Evolutionary conservation across 371 early-diverging fungal genomes (phyloP).

Genomic region (Sporodiniella umbellata): DNA sequence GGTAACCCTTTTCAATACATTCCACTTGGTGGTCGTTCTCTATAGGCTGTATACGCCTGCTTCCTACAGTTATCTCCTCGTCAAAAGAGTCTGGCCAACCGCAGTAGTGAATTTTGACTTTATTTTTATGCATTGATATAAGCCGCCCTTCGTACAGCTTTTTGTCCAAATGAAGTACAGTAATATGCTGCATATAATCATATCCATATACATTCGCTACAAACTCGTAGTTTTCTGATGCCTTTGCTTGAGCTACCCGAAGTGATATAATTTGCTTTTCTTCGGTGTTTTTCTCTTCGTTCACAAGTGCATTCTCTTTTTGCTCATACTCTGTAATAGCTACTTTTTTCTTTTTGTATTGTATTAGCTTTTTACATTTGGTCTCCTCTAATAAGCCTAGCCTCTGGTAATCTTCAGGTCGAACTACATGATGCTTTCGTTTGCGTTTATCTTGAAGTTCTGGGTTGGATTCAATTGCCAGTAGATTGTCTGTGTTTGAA

Average conservation of each 20-base stretch:
- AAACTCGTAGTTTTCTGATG: slow-evolving; percentile 22
- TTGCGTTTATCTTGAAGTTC: slow-evolving; percentile 36
- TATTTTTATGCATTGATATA: slow-evolving; percentile 43
- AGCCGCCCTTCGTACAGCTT: slow-evolving; percentile 54
- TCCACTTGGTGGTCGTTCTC: slow-evolving; percentile 37
- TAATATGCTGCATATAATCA: slow-evolving; percentile 53
- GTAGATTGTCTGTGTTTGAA: slow-evolving; percentile 6
- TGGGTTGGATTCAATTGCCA: slow-evolving; percentile 31
- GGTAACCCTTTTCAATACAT: slow-evolving; percentile 42
- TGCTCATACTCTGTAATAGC: neutral
- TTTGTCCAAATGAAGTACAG: slow-evolving; percentile 45
- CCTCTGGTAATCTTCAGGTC: slow-evolving; percentile 35
- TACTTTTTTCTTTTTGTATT: neutral
- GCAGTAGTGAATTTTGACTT: slow-evolving; percentile 55
- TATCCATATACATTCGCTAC: slow-evolving; percentile 56
- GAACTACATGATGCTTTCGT: slow-evolving; percentile 26
- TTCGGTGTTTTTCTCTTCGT: neutral
- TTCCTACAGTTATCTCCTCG: slow-evolving; percentile 57
- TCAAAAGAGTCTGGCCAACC: slow-evolving; percentile 60
- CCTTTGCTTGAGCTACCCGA: slow-evolving; percentile 15
- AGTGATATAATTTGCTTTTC: slow-evolving; percentile 12
- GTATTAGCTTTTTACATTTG: neutral
- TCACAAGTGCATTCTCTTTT: neutral
- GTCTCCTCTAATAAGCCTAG: slow-evolving; percentile 26
- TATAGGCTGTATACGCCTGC: slow-evolving; percentile 44